phyloP scores from a whole-genome alignment of 371 early-diverging fungal genomes.

The Paraphysoderma sedebokerense region DNA sequence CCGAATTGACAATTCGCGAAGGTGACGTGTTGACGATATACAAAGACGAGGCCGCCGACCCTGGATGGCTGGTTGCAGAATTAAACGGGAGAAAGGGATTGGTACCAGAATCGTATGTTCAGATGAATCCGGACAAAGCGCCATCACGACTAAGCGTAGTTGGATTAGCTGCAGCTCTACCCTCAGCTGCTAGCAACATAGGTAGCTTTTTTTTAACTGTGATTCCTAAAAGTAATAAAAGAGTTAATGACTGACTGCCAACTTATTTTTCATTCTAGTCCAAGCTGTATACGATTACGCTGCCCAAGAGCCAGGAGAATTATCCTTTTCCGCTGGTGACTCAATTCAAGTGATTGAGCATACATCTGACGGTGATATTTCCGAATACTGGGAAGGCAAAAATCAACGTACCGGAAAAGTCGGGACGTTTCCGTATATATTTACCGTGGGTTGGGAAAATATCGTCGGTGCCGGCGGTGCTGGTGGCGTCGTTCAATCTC shows the following conservation, averaged over 20 bases:
- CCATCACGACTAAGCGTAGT: too few species aligned
- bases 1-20: not conserved
- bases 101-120: too few species aligned
- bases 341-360: not conserved
- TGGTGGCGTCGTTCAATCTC: not conserved
- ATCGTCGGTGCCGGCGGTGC: not conserved
- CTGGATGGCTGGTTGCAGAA: not conserved
- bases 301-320: not conserved
- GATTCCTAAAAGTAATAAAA: too few species aligned
- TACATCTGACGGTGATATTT: not conserved
- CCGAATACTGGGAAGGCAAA: not conserved
- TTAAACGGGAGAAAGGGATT: too few species aligned
- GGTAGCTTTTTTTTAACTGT: too few species aligned
- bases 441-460: conserved; percentile 1
- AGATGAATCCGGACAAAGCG: too few species aligned
- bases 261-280: not conserved
- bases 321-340: not conserved
- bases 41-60: not conserved
- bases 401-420: not conserved
- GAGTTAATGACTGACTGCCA: not conserved
- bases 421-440: conserved; percentile 1
- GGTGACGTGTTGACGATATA: not conserved
- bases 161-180: too few species aligned
- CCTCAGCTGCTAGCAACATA: too few species aligned
- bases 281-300: not conserved